A percentile compares a stretch with the other conserved stretches of the same genome.
These are phyloP conservation scores for Penicillium palitans DNA, from an alignment of 2,329 filamentous ascomycete genomes.

Conservation along the genomic window DNA sequence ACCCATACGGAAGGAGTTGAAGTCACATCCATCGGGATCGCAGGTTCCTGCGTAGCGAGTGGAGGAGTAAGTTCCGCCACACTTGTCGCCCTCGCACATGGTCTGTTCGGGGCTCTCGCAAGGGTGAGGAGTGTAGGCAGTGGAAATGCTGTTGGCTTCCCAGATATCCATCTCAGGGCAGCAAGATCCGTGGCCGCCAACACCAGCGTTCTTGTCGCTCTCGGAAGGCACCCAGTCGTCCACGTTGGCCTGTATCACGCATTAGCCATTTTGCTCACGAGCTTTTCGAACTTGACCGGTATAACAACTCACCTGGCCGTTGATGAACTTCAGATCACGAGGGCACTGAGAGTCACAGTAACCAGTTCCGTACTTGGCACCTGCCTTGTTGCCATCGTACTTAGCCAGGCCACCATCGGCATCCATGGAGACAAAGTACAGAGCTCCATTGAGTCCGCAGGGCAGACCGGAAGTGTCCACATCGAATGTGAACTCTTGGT, in stretches of 20 bases:
- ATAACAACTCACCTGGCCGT: constrained; percentile 33
- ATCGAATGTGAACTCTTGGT: constrained; percentile 71
- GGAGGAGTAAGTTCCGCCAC: constrained; percentile 54
- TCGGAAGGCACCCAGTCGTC: constrained; percentile 54
- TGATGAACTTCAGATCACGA: constrained; percentile 50
- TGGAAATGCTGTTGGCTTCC: constrained; percentile 68
- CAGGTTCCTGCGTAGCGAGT: constrained; percentile 63
- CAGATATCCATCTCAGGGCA: constrained; percentile 70
- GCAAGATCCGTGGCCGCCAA: constrained; percentile 59
- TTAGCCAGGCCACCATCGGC: constrained; percentile 58
- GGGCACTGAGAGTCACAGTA: constrained; percentile 65
- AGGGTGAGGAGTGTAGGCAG: constrained; percentile 65
- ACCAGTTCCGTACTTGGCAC: constrained; percentile 62
- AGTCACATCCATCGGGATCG: constrained; percentile 70
- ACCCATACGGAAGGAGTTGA: constrained; percentile 68
- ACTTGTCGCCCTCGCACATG: constrained; percentile 53
- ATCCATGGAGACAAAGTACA: constrained; percentile 66
- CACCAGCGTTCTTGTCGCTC: constrained; percentile 57
- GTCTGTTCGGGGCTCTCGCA: constrained; percentile 55
- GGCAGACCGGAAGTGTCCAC: constrained; percentile 68
- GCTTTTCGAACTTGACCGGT: neutral
- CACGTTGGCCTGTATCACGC: constrained; percentile 50
- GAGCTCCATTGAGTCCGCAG: constrained; percentile 70
- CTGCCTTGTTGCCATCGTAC: constrained; percentile 56
- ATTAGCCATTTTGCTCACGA: neutral